Evolutionary conservation across 2,329 filamentous ascomycete genomes (phyloP).

Genomic region (Botrytis tulipae): DNA sequence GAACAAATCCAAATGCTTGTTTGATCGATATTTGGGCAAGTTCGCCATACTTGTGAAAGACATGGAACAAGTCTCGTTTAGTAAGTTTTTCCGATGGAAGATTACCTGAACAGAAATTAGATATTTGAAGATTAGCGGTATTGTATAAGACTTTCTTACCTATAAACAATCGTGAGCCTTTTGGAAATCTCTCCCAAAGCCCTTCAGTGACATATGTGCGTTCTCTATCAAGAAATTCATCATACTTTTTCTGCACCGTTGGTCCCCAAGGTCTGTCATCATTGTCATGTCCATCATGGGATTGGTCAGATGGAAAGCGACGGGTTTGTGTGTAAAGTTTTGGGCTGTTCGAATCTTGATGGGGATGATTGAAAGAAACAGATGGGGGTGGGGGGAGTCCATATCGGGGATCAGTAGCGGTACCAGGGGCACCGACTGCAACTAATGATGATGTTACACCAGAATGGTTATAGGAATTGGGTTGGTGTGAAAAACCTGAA

Average conservation of each 20-base stretch:
- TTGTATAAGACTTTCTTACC: slow-evolving; percentile 51
- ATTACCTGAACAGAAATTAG: slow-evolving; percentile 60
- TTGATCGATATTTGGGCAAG: slow-evolving; percentile 95
- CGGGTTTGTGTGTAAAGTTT: slow-evolving; percentile 29
- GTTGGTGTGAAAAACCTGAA: slow-evolving; percentile 31
- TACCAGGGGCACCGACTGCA: slow-evolving; percentile 39
- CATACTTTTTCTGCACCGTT: slow-evolving; percentile 65
- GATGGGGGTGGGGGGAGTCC: slow-evolving; percentile 39
- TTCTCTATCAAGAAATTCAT: slow-evolving; percentile 71
- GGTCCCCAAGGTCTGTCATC: slow-evolving; percentile 40
- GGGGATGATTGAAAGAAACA: slow-evolving; percentile 34
- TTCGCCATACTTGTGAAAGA: slow-evolving; percentile 81
- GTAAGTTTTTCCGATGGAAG: slow-evolving; percentile 89
- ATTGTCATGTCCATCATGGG: slow-evolving; percentile 36
- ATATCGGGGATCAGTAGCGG: slow-evolving; percentile 38
- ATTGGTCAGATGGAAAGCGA: slow-evolving; percentile 28
- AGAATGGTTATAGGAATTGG: slow-evolving; percentile 37
- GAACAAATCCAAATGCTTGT: slow-evolving; percentile 94
- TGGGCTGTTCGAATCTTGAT: slow-evolving; percentile 29
- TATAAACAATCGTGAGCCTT: slow-evolving; percentile 76
- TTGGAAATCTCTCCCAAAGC: slow-evolving; percentile 77
- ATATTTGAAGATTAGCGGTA: slow-evolving; percentile 30
- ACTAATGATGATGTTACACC: slow-evolving; percentile 35
- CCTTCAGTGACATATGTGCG: slow-evolving; percentile 73
- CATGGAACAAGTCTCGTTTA: slow-evolving; percentile 88